These are phyloP conservation scores for Prinsepia uniflora DNA, from an alignment of 306 rosid species.

Conservation along the genomic window DNA sequence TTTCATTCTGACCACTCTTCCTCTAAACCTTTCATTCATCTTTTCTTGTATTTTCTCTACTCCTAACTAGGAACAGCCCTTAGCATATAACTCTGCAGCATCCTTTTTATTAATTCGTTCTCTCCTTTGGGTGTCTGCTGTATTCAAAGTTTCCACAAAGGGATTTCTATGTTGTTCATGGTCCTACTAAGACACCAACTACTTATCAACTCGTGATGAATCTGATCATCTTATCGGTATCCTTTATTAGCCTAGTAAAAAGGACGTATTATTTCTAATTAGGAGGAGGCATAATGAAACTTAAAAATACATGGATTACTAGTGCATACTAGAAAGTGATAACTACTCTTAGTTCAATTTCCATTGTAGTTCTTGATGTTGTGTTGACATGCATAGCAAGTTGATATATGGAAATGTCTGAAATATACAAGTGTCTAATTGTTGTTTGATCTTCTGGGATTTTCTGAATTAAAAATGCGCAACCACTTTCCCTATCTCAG, in stretches of 20 bases:
- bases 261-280: not conserved
- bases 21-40: no score
- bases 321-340: not conserved
- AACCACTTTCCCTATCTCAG: conserved; percentile 44
- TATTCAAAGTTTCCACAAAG: not conserved
- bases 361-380: not conserved
- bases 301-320: not conserved
- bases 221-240: not conserved
- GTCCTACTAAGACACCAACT: not conserved
- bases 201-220: not conserved
- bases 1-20: no score
- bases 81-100: not conserved
- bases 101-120: not conserved
- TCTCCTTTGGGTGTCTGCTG: not conserved
- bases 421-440: not conserved
- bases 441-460: not conserved
- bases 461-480: conserved; percentile 7
- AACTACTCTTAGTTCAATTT: not conserved
- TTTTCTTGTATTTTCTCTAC: no score
- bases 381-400: not conserved
- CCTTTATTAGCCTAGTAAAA: not conserved
- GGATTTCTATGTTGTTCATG: not conserved
- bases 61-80: not conserved
- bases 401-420: not conserved
- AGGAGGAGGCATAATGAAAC: not conserved